Conservation (phyloP, 176 grass and related monocot genomes). For the Carex scoparia region DNA sequence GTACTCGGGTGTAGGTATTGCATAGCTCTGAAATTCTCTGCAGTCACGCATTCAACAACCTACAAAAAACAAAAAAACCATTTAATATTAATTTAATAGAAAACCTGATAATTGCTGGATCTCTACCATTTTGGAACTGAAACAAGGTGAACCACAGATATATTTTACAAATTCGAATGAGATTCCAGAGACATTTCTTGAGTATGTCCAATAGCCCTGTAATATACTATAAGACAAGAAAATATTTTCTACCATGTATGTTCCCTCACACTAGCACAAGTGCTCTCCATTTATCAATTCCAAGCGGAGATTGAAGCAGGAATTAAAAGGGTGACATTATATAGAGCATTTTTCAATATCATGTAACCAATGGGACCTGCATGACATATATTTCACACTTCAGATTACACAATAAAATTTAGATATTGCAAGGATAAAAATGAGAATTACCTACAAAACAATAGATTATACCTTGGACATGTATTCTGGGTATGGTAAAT, state of each 20-base stretch:
- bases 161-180: no score
- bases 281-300: neutral
- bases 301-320: neutral
- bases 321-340: neutral
- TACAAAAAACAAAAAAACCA: neutral
- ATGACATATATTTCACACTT: neutral
- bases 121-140: no score
- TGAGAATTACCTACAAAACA: neutral
- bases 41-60: conserved; percentile 9
- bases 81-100: neutral
- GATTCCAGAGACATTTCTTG: neutral
- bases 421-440: neutral
- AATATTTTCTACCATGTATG: neutral
- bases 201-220: neutral
- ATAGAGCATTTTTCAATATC: neutral
- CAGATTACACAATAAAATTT: neutral
- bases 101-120: neutral
- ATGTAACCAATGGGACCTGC: neutral
- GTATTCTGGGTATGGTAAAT: neutral
- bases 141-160: no score
- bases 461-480: conserved; percentile 3
- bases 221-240: neutral
- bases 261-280: neutral
- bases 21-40: neutral
- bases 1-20: conserved; percentile 11